Evolutionary conservation across 2,329 filamentous ascomycete genomes (phyloP).

Genomic region (Cladosporium sp.): DNA sequence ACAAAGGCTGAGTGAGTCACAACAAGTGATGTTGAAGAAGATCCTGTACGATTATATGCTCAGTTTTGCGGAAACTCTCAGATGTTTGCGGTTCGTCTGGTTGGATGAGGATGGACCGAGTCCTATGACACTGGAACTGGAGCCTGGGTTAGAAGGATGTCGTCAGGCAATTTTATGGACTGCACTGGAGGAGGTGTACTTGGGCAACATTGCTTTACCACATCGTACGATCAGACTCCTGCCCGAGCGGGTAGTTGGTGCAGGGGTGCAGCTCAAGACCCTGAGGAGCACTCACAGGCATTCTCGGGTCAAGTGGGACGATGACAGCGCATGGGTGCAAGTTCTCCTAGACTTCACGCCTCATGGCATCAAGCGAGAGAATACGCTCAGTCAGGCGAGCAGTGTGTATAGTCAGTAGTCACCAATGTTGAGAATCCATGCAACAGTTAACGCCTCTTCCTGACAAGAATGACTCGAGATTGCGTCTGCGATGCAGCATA

Average conservation of each 20-base stretch:
- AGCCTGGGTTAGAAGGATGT: conserved; percentile 21
- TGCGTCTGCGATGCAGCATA: background rate
- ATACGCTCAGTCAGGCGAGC: background rate
- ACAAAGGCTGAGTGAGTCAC: conserved; percentile 24
- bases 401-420: conserved; percentile 18
- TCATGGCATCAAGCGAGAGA: conserved; percentile 2
- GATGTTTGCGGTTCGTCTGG: conserved; percentile 34
- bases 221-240: conserved; percentile 20
- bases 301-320: background rate
- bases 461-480: background rate
- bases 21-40: conserved; percentile 33
- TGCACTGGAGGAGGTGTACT: conserved; percentile 27
- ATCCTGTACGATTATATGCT: conserved; percentile 34
- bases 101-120: conserved; percentile 32
- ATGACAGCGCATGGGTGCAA: conserved; percentile 23
- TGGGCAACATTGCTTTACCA: conserved; percentile 28
- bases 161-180: conserved; percentile 26
- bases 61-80: conserved; percentile 32
- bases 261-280: conserved; percentile 20
- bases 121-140: conserved; percentile 30
- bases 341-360: conserved; percentile 15
- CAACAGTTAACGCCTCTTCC: background rate
- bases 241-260: conserved; percentile 16
- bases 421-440: background rate
- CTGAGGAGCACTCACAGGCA: conserved; percentile 21